Evolutionary conservation across 177 flowering plant species (phyloP).

Genomic region (Vitis hybrid): DNA sequence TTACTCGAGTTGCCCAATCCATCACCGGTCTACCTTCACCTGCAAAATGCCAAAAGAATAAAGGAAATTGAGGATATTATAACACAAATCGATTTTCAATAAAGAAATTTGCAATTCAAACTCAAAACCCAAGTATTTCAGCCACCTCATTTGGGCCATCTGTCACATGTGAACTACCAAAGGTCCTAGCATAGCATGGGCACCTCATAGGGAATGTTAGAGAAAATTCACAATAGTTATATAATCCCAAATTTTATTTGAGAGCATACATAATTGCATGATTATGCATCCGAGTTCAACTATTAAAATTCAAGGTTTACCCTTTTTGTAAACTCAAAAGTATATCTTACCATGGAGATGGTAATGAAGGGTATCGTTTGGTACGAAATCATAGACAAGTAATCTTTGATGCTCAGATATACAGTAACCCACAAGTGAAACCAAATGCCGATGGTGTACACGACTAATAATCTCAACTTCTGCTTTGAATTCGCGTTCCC

Average conservation of each 20-base stretch:
- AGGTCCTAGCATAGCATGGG: no score
- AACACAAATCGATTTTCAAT: background rate
- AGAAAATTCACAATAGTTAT: no score
- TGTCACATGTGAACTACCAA: no score
- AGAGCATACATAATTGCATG: background rate
- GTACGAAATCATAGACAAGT: conserved; percentile 41
- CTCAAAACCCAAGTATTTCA: background rate
- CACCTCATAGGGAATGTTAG: no score
- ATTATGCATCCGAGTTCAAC: background rate
- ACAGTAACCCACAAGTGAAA: conserved; percentile 46
- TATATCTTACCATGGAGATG: conserved; percentile 40
- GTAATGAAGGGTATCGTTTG: conserved; percentile 37
- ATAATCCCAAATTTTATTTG: background rate
- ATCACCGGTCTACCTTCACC: conserved; percentile 32
- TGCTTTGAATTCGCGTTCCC: conserved; percentile 44
- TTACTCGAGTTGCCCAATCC: conserved; percentile 39
- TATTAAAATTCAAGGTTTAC: background rate
- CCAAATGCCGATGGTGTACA: conserved; percentile 48
- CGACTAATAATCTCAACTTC: conserved; percentile 48
- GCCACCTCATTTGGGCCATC: no score
- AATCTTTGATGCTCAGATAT: conserved; percentile 41
- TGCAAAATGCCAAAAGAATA: conserved; percentile 8
- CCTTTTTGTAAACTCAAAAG: background rate
- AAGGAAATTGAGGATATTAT: background rate
- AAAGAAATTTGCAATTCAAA: background rate